Base-by-base conservation (phyloP, 163 green algal species). In the Scenedesmus sp. region DNA sequence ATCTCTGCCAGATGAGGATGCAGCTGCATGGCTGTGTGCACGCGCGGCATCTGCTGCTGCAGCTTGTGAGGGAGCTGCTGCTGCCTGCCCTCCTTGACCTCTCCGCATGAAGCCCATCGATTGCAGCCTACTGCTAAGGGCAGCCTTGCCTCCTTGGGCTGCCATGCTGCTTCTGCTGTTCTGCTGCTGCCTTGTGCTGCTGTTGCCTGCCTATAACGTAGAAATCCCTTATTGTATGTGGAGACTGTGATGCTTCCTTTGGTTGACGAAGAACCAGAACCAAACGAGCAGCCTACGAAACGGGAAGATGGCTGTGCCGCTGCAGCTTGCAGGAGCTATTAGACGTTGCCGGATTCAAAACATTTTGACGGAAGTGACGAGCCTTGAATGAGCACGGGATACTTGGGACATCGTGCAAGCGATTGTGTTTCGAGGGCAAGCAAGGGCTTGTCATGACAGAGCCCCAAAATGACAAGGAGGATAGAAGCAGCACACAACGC, bases 51-150 rank as follows among this genome's bases (percentile, higher is more conserved):
- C 86, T 90, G 46, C 86, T 84, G 86, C 86, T 90, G 66, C 62
- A 56, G 67, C 12, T 26, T 70, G 62, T 52, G n/a, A 15, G 54
- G 15, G 54, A 54, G 13, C n/a, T 64, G 23, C 84, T 10, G 18
- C n/a, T 87, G 83, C 34, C 7, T 64, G 20, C 0, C 10, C 70
- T 12, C 54, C 67, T 3, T 73, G 46, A 55, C 70, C 90, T 67
- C 70, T 15, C 52, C 81, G 88, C 90, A 93, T 93, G 67, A 93
- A 93, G 3, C 83, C 70, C 90, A 93, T 93, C 67, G 34, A 84
- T 1, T 79, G 73, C 0, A 90, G 70, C 73, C 70, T 84, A 13
- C 16, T 66, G 67, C 82, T 89, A 7, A 89, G 60, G 18, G 55
- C 82, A 70, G 82, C 20, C 52, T 60, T 85, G 62, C 60, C 60